Conservation (phyloP, 768 basidiomycete genomes). For the Auricularia sp. region DNA sequence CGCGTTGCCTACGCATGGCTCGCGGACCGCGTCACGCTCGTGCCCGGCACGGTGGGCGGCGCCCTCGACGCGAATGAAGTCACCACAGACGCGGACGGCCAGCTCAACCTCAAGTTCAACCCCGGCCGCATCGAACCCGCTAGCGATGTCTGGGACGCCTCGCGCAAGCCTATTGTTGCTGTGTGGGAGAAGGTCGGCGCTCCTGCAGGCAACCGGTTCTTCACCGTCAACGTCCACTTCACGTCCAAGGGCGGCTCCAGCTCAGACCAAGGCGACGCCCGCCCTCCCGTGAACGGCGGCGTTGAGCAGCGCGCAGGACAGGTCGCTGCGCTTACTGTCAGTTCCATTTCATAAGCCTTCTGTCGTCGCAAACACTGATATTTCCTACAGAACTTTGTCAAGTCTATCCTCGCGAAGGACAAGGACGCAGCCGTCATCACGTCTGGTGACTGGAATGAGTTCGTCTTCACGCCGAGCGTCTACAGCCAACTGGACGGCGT, state of each 20-base stretch:
- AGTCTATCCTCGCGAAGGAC: conserved; percentile 32
- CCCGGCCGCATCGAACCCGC: conserved; percentile 51
- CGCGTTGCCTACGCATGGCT: conserved; percentile 45
- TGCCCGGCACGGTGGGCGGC: conserved; percentile 37
- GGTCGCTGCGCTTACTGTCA: conserved; percentile 32
- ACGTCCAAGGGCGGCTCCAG: conserved; percentile 48
- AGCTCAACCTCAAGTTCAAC: conserved; percentile 41
- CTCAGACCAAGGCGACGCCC: conserved; percentile 43
- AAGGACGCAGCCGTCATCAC: conserved; percentile 39
- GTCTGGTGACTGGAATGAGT: conserved; percentile 58
- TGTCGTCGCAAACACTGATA: neutral
- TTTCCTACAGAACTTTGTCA: conserved; percentile 28
- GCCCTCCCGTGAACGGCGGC: conserved; percentile 47
- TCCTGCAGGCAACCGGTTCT: conserved; percentile 32
- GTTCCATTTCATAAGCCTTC: conserved; percentile 23
- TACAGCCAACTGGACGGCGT: conserved; percentile 33
- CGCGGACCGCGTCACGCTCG: conserved; percentile 1
- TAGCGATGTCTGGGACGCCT: conserved; percentile 43
- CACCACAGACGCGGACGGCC: conserved; percentile 19
- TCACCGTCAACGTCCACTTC: conserved; percentile 51
- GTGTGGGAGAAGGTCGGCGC: conserved; percentile 35
- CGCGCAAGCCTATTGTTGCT: conserved; percentile 51
- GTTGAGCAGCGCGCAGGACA: conserved; percentile 39
- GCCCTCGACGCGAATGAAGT: conserved; percentile 36
- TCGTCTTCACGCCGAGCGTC: conserved; percentile 40